A percentile compares a stretch with the other conserved stretches of the same genome.
phyloP scores from a whole-genome alignment of 805 yeast genomes.

The Myxozyma kluyveri region DNA sequence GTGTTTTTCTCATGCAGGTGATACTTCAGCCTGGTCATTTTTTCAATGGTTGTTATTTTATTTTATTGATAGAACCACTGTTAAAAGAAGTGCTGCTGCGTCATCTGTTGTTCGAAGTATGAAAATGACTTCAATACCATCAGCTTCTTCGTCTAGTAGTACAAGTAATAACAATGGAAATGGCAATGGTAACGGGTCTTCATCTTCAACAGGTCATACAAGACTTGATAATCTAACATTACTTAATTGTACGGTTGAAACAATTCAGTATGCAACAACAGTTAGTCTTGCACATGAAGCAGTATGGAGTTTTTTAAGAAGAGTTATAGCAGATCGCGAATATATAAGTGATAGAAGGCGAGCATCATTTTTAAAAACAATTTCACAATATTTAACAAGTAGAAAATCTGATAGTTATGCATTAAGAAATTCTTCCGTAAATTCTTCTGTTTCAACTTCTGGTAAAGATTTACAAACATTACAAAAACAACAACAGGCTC shows the following conservation, averaged over 20 bases:
- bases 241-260: constrained; percentile 8
- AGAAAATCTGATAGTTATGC: constrained; percentile 9
- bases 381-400: constrained; percentile 13
- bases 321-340: constrained; percentile 11
- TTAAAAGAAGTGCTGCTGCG: not conserved
- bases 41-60: constrained; percentile 17
- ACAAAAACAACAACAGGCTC: constrained; percentile 2
- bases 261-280: constrained; percentile 22
- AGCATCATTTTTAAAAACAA: constrained; percentile 3
- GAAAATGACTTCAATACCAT: not conserved
- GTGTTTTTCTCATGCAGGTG: constrained; percentile 29
- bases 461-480: not conserved
- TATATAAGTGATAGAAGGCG: constrained; percentile 9
- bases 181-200: not conserved
- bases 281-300: constrained; percentile 24
- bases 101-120: not conserved
- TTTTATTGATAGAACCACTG: constrained; percentile 5
- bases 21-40: constrained; percentile 31
- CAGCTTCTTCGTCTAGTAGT: not conserved
- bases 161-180: not conserved
- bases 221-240: constrained; percentile 13
- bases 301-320: constrained; percentile 19
- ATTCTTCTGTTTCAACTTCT: not conserved
- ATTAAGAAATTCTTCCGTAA: not conserved
- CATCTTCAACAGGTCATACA: not conserved